Percentiles rank a stretch among this genome's conserved stretches.
Evolutionary conservation across 75 land plant genomes (phyloP).

Genomic region (Pseudotsuga menziesii): DNA sequence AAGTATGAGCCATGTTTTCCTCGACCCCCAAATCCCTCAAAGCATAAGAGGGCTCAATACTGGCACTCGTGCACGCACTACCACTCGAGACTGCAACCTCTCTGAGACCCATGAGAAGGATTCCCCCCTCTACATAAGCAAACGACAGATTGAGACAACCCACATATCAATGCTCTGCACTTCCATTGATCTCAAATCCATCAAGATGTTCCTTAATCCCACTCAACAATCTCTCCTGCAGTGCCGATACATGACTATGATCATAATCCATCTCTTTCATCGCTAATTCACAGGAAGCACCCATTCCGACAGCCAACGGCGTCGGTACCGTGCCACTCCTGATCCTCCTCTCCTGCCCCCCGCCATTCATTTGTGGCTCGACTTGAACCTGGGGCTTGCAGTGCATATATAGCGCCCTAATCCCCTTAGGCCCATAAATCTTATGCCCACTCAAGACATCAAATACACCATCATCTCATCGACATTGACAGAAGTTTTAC

Average conservation of each 20-base stretch:
- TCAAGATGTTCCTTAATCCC: conserved; percentile 69
- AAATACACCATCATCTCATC: no score
- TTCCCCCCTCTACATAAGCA: conserved; percentile 97
- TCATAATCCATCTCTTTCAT: conserved; percentile 84
- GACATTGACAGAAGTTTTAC: no score
- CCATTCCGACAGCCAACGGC: conserved; percentile 88
- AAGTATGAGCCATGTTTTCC: no score
- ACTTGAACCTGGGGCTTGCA: conserved; percentile 86
- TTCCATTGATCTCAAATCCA: conserved; percentile 85
- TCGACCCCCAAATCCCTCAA: conserved; percentile 92
- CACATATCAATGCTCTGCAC: conserved; percentile 55
- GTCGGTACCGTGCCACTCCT: no score
- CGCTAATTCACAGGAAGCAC: conserved; percentile 87
- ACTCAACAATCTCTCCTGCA: no score
- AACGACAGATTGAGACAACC: conserved; percentile 95
- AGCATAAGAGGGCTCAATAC: conserved; percentile 95
- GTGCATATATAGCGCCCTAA: conserved; percentile 85
- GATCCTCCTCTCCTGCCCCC: conserved; percentile 96
- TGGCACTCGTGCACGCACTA: conserved; percentile 99
- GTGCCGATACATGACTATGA: conserved; percentile 36
- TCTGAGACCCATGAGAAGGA: conserved; percentile 94
- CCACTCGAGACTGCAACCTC: no score
- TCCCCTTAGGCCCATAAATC: no score
- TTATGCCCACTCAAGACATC: no score
- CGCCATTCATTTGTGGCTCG: conserved; percentile 98